Conservation (phyloP, 2,329 filamentous ascomycete species). For the Aspergillus calidoustus region DNA sequence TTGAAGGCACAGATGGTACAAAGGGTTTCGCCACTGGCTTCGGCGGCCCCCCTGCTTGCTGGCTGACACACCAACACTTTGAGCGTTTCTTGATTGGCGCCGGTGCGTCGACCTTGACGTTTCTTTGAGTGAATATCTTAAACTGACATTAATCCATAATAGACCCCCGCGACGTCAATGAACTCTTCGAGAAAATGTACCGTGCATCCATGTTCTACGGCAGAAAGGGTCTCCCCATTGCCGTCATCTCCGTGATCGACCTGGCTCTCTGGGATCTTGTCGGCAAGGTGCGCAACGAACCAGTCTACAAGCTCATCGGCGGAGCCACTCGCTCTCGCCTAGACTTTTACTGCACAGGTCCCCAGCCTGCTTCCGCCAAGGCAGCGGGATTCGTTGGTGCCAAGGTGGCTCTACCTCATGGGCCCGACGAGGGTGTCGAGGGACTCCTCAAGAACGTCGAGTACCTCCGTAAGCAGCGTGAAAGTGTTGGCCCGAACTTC, state of each 20-base stretch:
- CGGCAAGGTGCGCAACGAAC: conserved; percentile 88
- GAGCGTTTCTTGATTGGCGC: conserved; percentile 87
- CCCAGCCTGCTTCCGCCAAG: conserved; percentile 78
- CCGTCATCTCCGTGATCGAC: conserved; percentile 93
- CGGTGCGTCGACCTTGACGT: conserved; percentile 44
- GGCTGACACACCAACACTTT: conserved; percentile 92
- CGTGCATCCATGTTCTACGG: conserved; percentile 95
- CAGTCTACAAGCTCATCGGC: conserved; percentile 92
- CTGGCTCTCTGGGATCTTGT: conserved; percentile 90
- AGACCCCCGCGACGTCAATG: conserved; percentile 89
- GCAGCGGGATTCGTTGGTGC: conserved; percentile 87
- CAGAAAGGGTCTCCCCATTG: conserved; percentile 85
- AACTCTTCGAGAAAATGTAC: conserved; percentile 97
- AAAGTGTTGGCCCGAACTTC: conserved; percentile 84
- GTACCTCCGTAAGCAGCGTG: conserved; percentile 82
- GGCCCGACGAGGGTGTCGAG: conserved; percentile 80
- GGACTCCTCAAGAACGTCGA: conserved; percentile 88
- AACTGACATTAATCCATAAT: conserved; percentile 4
- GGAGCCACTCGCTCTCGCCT: conserved; percentile 83
- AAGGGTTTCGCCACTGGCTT: conserved; percentile 94
- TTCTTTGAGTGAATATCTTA: not conserved
- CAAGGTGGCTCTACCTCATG: conserved; percentile 88
- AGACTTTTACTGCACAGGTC: conserved; percentile 94
- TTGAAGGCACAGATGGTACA: conserved; percentile 88
- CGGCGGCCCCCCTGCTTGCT: conserved; percentile 89